phyloP scores from a whole-genome alignment of 2,329 filamentous ascomycete species.

The Fusarium pininemorale region DNA sequence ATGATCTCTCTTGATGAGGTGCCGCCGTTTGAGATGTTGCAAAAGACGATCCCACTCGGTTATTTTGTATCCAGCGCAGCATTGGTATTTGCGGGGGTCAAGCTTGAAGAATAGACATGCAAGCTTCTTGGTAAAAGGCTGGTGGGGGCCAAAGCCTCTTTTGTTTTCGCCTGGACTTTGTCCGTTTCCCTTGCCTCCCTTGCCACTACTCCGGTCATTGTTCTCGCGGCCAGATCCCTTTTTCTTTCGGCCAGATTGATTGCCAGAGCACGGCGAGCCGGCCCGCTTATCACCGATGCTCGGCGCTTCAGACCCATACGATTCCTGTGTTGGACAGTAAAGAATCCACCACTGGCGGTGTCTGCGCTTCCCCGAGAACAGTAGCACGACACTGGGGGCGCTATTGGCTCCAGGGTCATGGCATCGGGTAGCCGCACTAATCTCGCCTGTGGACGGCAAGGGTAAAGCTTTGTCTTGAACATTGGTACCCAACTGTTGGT shows the following conservation, averaged over 20 bases:
- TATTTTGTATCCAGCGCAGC: accelerated
- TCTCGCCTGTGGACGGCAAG: accelerated
- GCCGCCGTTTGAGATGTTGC: background rate
- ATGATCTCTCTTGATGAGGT: background rate
- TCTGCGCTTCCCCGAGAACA: accelerated
- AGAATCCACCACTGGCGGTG: background rate
- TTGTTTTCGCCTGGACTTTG: background rate
- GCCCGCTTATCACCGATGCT: background rate
- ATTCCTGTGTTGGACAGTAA: accelerated
- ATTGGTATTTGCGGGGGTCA: accelerated
- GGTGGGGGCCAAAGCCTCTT: accelerated
- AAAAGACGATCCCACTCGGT: background rate
- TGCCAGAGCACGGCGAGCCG: background rate
- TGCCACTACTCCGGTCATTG: accelerated
- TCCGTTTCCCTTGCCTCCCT: background rate
- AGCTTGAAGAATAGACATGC: background rate
- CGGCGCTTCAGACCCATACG: accelerated
- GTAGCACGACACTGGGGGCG: accelerated
- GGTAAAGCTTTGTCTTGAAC: accelerated
- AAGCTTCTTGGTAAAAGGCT: background rate
- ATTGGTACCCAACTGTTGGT: accelerated
- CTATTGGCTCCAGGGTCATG: accelerated
- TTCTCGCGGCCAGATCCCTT: accelerated
- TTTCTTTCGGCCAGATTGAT: background rate
- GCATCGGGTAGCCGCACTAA: background rate